phyloP scores from a whole-genome alignment of 208 protist genomes.

The Porcisia hertigi region DNA sequence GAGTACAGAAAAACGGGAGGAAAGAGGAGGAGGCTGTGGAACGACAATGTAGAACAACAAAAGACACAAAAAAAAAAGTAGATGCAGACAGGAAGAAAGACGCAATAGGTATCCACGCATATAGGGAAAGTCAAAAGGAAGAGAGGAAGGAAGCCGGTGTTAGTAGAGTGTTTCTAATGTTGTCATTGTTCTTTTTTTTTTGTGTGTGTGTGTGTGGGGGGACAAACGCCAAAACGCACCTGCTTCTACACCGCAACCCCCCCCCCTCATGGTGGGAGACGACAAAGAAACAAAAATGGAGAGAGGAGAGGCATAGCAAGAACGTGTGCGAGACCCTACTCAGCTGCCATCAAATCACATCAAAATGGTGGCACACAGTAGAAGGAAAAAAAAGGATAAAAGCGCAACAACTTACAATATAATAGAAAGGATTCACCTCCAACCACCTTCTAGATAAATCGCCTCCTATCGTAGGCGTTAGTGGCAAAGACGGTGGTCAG shows the following conservation, averaged over 20 bases:
- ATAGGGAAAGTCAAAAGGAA: background rate
- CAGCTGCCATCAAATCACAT: background rate
- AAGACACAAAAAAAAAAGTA: background rate
- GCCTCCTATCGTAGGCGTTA: background rate
- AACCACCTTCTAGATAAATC: background rate
- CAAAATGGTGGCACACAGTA: background rate
- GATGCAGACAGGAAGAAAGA: background rate
- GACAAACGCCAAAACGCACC: background rate
- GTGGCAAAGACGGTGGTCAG: constrained; percentile 16
- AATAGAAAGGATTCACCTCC: background rate
- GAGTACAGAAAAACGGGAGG: background rate
- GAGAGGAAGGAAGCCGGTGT: no score
- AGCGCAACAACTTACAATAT: background rate
- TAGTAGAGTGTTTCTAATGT: no score
- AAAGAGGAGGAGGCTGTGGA: background rate
- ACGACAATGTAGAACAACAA: background rate
- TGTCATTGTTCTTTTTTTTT: no score
- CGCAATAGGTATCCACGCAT: background rate
- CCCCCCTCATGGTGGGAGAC: background rate
- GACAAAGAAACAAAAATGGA: constrained; percentile 9
- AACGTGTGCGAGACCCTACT: background rate
- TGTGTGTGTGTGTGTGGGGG: no score
- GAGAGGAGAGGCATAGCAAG: background rate
- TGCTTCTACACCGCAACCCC: background rate
- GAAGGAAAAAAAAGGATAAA: background rate